Conservation (phyloP, 495 filamentous ascomycete species). For the Penicillium coprophilum region DNA sequence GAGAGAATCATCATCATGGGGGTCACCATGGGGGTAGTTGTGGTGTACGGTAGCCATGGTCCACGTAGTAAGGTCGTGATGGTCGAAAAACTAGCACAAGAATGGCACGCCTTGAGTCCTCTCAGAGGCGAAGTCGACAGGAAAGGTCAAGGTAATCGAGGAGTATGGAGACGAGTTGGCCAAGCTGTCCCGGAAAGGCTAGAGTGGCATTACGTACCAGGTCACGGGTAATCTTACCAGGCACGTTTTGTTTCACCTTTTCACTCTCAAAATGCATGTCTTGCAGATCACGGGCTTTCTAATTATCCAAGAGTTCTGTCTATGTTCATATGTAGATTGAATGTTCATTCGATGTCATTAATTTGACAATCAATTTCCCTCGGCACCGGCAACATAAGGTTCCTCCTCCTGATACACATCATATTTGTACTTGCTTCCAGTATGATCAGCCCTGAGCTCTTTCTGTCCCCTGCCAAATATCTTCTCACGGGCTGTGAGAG, state of each 20-base stretch:
- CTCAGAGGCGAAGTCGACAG: conserved; percentile 6
- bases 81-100: conserved; percentile 8
- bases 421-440: conserved; percentile 56
- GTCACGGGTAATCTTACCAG: conserved; percentile 13
- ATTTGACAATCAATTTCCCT: neutral
- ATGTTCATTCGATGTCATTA: neutral
- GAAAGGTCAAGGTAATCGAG: conserved; percentile 5
- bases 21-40: conserved; percentile 36
- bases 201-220: conserved; percentile 48
- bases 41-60: conserved; percentile 49
- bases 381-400: conserved; percentile 18
- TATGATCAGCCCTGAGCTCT: conserved; percentile 53
- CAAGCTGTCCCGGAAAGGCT: conserved; percentile 43
- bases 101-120: conserved; percentile 3
- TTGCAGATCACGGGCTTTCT: neutral
- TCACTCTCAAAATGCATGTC: neutral
- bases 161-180: conserved; percentile 24
- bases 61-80: conserved; percentile 13
- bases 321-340: neutral
- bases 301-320: neutral
- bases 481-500: conserved; percentile 58
- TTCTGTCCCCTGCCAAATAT: conserved; percentile 58
- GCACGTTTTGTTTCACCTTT: conserved; percentile 29
- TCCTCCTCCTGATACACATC: conserved; percentile 55
- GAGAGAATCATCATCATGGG: conserved; percentile 59